Percentiles rank a stretch among this genome's conserved stretches.
phyloP scores from a whole-genome alignment of 1,139 yeast species.

The Hyphopichia fennica region DNA sequence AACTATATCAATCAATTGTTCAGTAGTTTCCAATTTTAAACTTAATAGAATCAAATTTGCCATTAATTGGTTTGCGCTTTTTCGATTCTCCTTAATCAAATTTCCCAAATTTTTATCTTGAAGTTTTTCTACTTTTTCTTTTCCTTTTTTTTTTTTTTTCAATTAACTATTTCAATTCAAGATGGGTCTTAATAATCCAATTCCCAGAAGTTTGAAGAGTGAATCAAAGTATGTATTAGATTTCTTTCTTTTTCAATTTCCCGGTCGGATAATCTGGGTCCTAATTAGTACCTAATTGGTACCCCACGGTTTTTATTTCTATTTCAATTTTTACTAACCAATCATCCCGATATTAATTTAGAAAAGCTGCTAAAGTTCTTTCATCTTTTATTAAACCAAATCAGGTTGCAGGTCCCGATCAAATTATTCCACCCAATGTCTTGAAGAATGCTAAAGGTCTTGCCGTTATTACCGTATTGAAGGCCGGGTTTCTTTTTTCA shows the following conservation, averaged over 20 bases:
- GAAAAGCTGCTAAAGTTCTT: slow-evolving; percentile 93
- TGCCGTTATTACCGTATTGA: slow-evolving; percentile 85
- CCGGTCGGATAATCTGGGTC: too few species aligned
- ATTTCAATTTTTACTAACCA: neutral
- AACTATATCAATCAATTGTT: too few species aligned
- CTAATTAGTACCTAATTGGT: too few species aligned
- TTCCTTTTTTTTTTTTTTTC: neutral
- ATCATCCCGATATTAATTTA: slow-evolving; percentile 16
- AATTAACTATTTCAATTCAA: neutral
- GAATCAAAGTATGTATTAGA: slow-evolving; percentile 81
- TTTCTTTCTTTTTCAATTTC: too few species aligned
- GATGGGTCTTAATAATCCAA: slow-evolving; percentile 82
- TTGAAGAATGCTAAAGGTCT: slow-evolving; percentile 90
- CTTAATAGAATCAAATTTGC: too few species aligned
- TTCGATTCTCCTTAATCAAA: neutral
- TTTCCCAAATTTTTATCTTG: too few species aligned
- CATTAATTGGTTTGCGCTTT: neutral
- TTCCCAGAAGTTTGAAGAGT: slow-evolving; percentile 84
- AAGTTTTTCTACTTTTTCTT: neutral
- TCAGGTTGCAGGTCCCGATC: slow-evolving; percentile 86
- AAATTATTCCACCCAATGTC: slow-evolving; percentile 87
- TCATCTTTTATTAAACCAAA: slow-evolving; percentile 94
- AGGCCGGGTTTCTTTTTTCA: slow-evolving; percentile 93
- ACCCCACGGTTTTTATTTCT: neutral
- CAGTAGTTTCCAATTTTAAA: too few species aligned